Evolutionary conservation across 108 stramenopile species (phyloP).

Genomic region (Aureococcus anophagefferens): DNA sequence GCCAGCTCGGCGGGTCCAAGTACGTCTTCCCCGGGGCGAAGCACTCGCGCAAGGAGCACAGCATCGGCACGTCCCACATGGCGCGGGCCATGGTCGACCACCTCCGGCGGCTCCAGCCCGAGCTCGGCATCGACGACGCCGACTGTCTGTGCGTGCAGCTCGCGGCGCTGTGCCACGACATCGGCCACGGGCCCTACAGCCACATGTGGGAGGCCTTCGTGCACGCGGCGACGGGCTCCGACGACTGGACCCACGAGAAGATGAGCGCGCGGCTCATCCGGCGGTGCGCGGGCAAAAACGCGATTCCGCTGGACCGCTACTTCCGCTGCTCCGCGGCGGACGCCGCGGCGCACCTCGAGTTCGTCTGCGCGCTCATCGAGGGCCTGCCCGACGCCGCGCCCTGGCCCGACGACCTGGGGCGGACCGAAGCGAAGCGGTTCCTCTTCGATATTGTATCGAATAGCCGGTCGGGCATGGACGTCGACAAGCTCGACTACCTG

Average conservation of each 20-base stretch:
- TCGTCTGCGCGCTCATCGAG: constrained; percentile 32
- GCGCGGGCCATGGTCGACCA: constrained; percentile 19
- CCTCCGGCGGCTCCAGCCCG: constrained; percentile 3
- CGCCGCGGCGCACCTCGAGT: constrained; percentile 18
- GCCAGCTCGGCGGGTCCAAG: constrained; percentile 34
- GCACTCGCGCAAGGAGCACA: constrained; percentile 37
- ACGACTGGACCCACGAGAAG: constrained; percentile 15
- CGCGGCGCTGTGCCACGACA: constrained; percentile 32
- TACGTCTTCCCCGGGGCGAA: constrained; percentile 25
- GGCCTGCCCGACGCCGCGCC: constrained; percentile 2
- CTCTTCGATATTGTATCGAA: constrained; percentile 45
- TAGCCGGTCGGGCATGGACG: constrained; percentile 33
- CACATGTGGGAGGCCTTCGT: constrained; percentile 30
- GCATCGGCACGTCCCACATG: constrained; percentile 35
- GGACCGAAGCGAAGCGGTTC: constrained; percentile 19
- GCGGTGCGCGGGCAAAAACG: background rate
- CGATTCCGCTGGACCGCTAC: background rate
- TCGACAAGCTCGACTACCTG: constrained; percentile 45
- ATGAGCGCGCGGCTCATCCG: constrained; percentile 16
- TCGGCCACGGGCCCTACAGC: constrained; percentile 36
- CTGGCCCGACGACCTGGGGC: constrained; percentile 5
- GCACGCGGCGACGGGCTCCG: background rate
- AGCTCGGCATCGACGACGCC: constrained; percentile 19
- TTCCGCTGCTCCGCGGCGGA: constrained; percentile 5
- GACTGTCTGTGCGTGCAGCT: constrained; percentile 39